Base-by-base conservation (phyloP, 2,329 filamentous ascomycete species). In the Karstenula rhodostoma region DNA sequence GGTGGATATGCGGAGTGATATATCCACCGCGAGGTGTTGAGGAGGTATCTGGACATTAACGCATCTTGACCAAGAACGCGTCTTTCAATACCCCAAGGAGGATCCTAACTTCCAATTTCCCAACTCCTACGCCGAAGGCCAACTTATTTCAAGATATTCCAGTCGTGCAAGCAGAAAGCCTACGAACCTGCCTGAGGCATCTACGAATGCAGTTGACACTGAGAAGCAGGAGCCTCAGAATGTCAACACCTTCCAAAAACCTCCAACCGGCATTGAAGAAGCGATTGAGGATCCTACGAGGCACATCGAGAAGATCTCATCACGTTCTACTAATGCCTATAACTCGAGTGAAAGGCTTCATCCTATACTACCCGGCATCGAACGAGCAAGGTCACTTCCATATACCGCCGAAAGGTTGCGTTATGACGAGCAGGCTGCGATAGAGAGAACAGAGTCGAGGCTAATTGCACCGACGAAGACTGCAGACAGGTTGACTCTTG, bases 21-120 rank as follows among this genome's bases (percentile, higher is more conserved):
- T 64, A 80, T 81, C 57, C 79, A 81, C 63, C 57, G 56, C 23
- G 69, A 70, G 48, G 71, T 80, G 17, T 71, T 77, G 61, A 79
- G 76, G 58, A 66, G 67, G 42, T 80, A 77, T 63, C 69, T 69
- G 5, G 72, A 72, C 27, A 73, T 80, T 12, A 70, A 77, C 25
- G 63, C 67, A 78, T 76, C 37, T 56, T 81, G 17, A 80, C 81
- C 3, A 64, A 74, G 1, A 80, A 80, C 78, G 78, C 56, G 69
- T 79, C 37, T 75, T 84, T 32, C 67, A 78, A 58, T 85, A 83
- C 60, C 76, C 78, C 32, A 83, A 85, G 72, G 79, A 81, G 48
- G 57, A 61, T 29, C 49, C 61, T 4, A 68, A 51, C 17, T 73
- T 69, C 56, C 40, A 61, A 51, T 71, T 60, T 40, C 68, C 65